A percentile compares a stretch with the other conserved stretches of the same genome.
These are phyloP conservation scores for Crotalaria pallida DNA, from an alignment of 306 rosid species.

Conservation along the genomic window DNA sequence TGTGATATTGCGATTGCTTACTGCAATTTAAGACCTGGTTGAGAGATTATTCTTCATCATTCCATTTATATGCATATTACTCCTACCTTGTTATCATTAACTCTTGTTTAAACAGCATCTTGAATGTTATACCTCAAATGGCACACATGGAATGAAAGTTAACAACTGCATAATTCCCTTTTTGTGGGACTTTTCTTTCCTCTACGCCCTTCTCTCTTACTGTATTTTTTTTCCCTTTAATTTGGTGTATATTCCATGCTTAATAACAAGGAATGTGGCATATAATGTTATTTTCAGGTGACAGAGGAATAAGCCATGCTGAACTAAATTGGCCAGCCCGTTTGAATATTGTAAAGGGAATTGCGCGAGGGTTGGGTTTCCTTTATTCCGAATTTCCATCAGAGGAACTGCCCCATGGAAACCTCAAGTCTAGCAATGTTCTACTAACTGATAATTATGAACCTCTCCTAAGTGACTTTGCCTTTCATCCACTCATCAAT, in stretches of 20 bases:
- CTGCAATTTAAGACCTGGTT: no score
- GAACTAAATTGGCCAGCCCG: conserved; percentile 76
- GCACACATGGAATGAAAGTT: no score
- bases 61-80: no score
- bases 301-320: conserved; percentile 63
- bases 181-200: no score
- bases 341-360: conserved; percentile 61
- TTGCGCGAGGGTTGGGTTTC: conserved; percentile 58
- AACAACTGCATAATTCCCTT: no score
- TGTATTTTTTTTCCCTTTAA: background rate
- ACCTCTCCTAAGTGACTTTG: conserved; percentile 67
- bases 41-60: no score
- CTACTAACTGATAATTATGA: conserved; percentile 50
- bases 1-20: no score
- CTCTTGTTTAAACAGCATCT: no score
- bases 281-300: conserved; percentile 42
- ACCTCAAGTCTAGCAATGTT: conserved; percentile 87
- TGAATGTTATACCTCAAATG: no score
- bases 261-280: background rate
- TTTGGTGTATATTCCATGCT: background rate
- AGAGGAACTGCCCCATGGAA: conserved; percentile 82
- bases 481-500: conserved; percentile 52
- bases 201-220: no score
- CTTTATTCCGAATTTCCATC: conserved; percentile 46
- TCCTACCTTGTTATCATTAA: no score